These are phyloP conservation scores for Rhodocollybia butyracea DNA, from an alignment of 768 basidiomycete genomes.

Conservation along the genomic window DNA sequence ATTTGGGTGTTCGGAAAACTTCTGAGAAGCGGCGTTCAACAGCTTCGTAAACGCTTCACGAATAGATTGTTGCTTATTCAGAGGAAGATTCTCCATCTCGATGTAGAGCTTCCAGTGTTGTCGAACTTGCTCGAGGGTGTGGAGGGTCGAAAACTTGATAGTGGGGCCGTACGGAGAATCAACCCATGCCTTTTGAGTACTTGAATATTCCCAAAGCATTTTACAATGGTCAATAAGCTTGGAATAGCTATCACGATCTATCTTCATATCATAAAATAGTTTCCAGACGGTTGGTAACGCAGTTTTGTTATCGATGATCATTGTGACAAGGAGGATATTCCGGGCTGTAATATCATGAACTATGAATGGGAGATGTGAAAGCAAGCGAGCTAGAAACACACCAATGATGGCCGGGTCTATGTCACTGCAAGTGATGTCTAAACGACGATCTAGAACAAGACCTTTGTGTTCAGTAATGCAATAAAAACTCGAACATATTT, in stretches of 20 bases:
- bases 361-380: background rate
- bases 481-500: too few species aligned
- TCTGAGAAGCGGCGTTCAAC: background rate
- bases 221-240: slow-evolving; percentile 24
- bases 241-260: slow-evolving; percentile 22
- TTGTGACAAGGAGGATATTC: slow-evolving; percentile 31
- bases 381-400: too few species aligned
- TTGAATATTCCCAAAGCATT: slow-evolving; percentile 24
- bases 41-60: slow-evolving; percentile 11
- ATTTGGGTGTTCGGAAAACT: background rate
- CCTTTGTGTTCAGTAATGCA: too few species aligned
- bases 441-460: slow-evolving; percentile 12
- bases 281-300: slow-evolving; percentile 25
- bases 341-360: slow-evolving; percentile 23
- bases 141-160: slow-evolving; percentile 24
- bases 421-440: slow-evolving; percentile 39
- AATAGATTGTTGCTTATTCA: slow-evolving; percentile 8
- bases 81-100: slow-evolving; percentile 17
- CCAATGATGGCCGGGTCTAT: slow-evolving; percentile 34
- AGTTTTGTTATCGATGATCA: slow-evolving; percentile 23
- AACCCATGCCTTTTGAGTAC: slow-evolving; percentile 23
- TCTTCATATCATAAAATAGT: slow-evolving; percentile 32
- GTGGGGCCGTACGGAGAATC: slow-evolving; percentile 22
- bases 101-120: slow-evolving; percentile 28
- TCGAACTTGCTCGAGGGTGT: slow-evolving; percentile 29